Conservation (phyloP, 2,329 filamentous ascomycete species). For the Cordyceps cateniannulata region DNA sequence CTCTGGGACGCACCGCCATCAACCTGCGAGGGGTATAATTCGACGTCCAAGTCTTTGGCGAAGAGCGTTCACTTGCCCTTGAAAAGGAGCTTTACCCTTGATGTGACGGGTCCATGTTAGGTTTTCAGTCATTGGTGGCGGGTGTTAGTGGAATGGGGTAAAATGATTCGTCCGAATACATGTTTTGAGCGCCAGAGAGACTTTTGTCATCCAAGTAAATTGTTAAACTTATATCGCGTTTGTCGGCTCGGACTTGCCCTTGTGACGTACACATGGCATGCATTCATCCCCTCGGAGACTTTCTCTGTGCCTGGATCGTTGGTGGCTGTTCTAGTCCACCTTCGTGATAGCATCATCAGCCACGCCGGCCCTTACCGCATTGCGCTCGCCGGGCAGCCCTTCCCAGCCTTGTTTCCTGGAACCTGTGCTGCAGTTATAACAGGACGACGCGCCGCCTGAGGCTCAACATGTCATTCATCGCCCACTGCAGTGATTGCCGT, state of each 20-base stretch:
- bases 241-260: too few relatives aligned
- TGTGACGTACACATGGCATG: too few relatives aligned
- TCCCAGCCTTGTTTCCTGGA: not conserved
- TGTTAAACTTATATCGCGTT: too few relatives aligned
- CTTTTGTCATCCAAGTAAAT: not conserved
- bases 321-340: too few relatives aligned
- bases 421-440: too few relatives aligned
- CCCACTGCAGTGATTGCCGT: not conserved
- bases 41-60: not conserved
- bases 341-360: not conserved
- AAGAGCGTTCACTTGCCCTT: not conserved
- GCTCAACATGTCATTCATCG: not conserved
- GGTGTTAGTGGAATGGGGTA: too few relatives aligned
- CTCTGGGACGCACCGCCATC: not conserved
- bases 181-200: too few relatives aligned
- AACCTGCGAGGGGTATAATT: not conserved
- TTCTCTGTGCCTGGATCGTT: too few relatives aligned
- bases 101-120: conserved; percentile 3
- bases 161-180: too few relatives aligned
- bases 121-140: too few relatives aligned
- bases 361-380: not conserved
- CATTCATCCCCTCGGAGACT: too few relatives aligned
- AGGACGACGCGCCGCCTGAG: too few relatives aligned
- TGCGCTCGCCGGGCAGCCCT: not conserved
- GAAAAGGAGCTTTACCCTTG: not conserved